phyloP scores from a whole-genome alignment of 2,329 filamentous ascomycete genomes.

The Trichothecium roseum region DNA sequence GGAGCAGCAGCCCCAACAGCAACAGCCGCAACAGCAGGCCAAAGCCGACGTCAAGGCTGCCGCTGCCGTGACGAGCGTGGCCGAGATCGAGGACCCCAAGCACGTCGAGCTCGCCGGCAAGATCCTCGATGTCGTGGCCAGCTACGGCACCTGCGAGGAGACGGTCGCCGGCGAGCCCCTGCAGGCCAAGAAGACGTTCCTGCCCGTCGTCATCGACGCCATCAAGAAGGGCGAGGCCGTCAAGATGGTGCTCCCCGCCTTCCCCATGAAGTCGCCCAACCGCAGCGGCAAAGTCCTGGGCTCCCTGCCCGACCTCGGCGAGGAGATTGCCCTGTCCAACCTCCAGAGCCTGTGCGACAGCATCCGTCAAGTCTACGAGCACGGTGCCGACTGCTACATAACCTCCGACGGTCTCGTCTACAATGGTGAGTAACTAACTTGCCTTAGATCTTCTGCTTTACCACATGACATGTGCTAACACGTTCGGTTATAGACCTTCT shows the following conservation, averaged over 20 bases:
- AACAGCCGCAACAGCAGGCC: no score
- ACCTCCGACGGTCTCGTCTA: conserved; percentile 6
- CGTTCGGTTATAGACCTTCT: conserved; percentile 3
- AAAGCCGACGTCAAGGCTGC: no score
- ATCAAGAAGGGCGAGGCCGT: no score
- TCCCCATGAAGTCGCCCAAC: conserved; percentile 6
- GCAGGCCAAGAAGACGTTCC: not conserved
- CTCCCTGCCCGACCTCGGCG: conserved; percentile 4
- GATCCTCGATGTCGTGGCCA: no score
- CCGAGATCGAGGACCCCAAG: no score
- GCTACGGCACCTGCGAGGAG: no score
- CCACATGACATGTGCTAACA: no score
- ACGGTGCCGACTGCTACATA: conserved; percentile 5
- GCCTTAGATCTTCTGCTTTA: no score
- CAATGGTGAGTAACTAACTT: conserved; percentile 7
- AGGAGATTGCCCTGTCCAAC: conserved; percentile 6
- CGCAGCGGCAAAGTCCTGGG: conserved; percentile 6
- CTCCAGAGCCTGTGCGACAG: conserved; percentile 4
- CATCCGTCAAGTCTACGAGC: conserved; percentile 5
- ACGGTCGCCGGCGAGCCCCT: no score
- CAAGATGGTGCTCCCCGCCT: conserved; percentile 5
- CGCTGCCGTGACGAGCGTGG: no score
- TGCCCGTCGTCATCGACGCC: not conserved
- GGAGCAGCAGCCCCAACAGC: no score
- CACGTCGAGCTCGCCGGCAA: no score